Evolutionary conservation across 352 stramenopile species (phyloP).

Genomic region (Chrysophaeum taylorii): DNA sequence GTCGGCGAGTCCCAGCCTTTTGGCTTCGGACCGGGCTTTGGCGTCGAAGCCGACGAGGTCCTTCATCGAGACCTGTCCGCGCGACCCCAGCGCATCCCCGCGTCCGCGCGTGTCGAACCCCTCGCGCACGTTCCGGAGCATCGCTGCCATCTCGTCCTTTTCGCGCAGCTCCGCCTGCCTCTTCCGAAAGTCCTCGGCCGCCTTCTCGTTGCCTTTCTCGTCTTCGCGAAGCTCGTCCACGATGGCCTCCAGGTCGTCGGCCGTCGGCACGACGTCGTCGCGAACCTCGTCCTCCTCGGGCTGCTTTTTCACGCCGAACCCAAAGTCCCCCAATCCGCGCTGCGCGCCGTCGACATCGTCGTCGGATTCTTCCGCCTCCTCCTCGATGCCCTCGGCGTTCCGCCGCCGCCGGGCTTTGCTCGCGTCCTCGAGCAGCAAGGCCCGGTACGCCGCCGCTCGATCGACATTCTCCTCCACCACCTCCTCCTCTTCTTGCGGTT

Average conservation of each 20-base stretch:
- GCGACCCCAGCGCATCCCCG: not conserved
- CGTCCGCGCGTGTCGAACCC: not conserved
- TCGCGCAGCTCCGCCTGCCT: not conserved
- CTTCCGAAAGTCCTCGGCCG: not conserved
- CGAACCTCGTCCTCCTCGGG: not conserved
- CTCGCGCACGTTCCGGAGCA: not conserved
- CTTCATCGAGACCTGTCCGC: not conserved
- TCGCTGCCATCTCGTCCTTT: constrained; percentile 6
- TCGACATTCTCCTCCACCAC: not conserved
- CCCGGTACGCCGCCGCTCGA: not conserved
- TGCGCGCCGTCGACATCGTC: not conserved
- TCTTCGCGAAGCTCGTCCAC: constrained; percentile 3
- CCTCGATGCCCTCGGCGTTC: not conserved
- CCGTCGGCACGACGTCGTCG: not conserved
- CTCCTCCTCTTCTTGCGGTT: not conserved
- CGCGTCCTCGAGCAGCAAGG: not conserved
- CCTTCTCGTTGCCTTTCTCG: not conserved
- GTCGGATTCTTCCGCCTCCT: constrained; percentile 5
- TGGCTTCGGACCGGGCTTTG: not conserved
- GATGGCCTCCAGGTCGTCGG: constrained; percentile 9
- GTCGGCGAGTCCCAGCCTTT: not conserved
- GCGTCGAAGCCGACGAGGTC: constrained; percentile 3
- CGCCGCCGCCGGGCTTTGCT: not conserved
- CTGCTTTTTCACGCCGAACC: constrained; percentile 1
- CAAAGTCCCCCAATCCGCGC: constrained; percentile 5